A percentile compares a stretch with the other conserved stretches of the same genome.
phyloP scores from a whole-genome alignment of 352 stramenopile genomes.

The Phytophthora ohioensis region DNA sequence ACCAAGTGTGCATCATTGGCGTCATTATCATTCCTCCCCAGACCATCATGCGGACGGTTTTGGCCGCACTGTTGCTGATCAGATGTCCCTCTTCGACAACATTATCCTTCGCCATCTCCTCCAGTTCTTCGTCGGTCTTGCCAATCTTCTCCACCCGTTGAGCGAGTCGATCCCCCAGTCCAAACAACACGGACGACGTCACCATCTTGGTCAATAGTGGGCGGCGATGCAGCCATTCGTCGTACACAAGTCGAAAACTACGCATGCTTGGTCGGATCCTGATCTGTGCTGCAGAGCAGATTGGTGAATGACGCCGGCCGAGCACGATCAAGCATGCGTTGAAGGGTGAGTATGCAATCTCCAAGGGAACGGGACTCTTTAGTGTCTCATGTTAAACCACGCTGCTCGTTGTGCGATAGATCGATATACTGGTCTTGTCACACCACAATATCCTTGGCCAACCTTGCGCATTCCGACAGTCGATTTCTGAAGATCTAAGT shows the following conservation, averaged over 20 bases:
- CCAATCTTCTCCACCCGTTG: conserved; percentile 33
- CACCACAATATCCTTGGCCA: too few relatives aligned
- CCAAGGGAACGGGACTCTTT: background rate
- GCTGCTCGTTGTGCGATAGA: background rate
- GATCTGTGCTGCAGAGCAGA: background rate
- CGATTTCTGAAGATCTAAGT: background rate
- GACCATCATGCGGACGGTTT: conserved; percentile 72
- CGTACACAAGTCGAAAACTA: conserved; percentile 53
- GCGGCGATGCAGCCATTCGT: conserved; percentile 44
- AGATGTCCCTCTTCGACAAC: conserved; percentile 8
- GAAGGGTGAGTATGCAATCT: conserved; percentile 16
- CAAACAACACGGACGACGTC: conserved; percentile 65
- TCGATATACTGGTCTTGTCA: too few relatives aligned
- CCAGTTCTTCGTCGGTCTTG: conserved; percentile 30
- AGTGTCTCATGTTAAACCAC: conserved; percentile 8
- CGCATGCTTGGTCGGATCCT: conserved; percentile 29
- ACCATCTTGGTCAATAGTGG: conserved; percentile 70
- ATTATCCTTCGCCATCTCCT: conserved; percentile 15
- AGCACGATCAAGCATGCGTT: conserved; percentile 4
- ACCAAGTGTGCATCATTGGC: conserved; percentile 91
- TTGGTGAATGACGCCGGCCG: conserved; percentile 14
- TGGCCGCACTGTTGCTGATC: conserved; percentile 29
- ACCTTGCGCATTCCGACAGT: background rate
- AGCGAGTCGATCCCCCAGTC: conserved; percentile 56
- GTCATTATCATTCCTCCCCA: conserved; percentile 89